Percentiles rank a stretch among this genome's conserved stretches.
These are phyloP conservation scores for Fusarium dimerum DNA, from an alignment of 2,329 filamentous ascomycete species.

Conservation along the genomic window DNA sequence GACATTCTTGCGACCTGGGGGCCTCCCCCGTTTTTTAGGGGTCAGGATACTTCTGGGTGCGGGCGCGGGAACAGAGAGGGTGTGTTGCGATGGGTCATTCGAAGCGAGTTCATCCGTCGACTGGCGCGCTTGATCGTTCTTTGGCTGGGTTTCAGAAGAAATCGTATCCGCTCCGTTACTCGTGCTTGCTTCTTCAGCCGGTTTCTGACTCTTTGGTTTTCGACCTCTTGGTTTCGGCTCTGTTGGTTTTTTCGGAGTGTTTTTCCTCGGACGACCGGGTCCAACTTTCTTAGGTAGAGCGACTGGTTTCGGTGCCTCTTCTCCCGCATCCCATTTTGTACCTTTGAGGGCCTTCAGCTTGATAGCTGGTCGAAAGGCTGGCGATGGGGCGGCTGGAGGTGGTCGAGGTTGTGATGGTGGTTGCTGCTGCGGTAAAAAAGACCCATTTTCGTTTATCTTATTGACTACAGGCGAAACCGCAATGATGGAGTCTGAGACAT, in stretches of 20 bases:
- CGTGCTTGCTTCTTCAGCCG: conserved; percentile 4
- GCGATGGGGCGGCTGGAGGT: conserved; percentile 12
- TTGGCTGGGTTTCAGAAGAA: conserved; percentile 5
- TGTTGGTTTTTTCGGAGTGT: conserved; percentile 24
- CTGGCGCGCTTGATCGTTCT: conserved; percentile 7
- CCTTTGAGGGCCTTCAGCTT: conserved; percentile 39
- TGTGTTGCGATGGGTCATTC: conserved; percentile 3
- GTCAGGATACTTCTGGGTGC: conserved; percentile 58
- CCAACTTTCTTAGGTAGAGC: conserved; percentile 25
- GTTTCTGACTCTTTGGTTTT: conserved; percentile 23
- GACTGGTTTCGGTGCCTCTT: conserved; percentile 11
- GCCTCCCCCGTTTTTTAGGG: conserved; percentile 49
- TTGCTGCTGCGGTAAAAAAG: conserved; percentile 9
- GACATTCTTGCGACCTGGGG: conserved; percentile 52
- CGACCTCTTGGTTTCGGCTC: conserved; percentile 20
- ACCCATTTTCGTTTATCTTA: conserved; percentile 21
- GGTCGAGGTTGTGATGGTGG: conserved; percentile 11
- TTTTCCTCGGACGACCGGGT: conserved; percentile 17
- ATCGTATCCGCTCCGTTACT: neutral
- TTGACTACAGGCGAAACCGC: conserved; percentile 33
- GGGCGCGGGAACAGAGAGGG: conserved; percentile 18
- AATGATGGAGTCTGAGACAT: conserved; percentile 33
- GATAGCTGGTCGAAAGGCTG: conserved; percentile 35
- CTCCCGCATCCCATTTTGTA: conserved; percentile 40
- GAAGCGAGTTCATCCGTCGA: conserved; percentile 17